Conservation (phyloP, 2,329 filamentous ascomycete species). For the Phaeomoniella chlamydospora region DNA sequence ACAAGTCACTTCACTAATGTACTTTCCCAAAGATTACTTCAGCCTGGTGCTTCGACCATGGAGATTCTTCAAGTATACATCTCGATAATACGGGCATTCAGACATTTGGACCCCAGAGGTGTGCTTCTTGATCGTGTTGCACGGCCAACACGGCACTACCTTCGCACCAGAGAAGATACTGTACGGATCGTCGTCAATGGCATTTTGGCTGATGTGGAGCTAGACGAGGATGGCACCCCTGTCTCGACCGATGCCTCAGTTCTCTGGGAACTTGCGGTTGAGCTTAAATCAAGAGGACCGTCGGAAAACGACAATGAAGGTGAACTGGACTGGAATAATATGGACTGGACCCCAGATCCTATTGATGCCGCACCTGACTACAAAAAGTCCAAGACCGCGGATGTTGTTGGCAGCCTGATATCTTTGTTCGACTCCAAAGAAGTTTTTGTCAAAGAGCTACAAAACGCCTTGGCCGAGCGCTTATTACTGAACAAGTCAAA, state of each 20-base stretch:
- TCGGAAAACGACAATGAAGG: constrained; percentile 30
- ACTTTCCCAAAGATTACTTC: constrained; percentile 39
- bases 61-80: constrained; percentile 56
- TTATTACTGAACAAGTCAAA: constrained; percentile 50
- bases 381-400: constrained; percentile 72
- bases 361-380: constrained; percentile 89
- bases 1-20: constrained; percentile 38
- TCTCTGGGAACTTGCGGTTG: constrained; percentile 37
- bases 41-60: constrained; percentile 50
- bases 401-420: constrained; percentile 83
- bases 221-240: constrained; percentile 17
- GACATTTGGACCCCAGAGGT: constrained; percentile 47
- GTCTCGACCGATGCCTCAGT: constrained; percentile 20
- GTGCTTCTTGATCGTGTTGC: constrained; percentile 54
- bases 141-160: constrained; percentile 47
- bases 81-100: constrained; percentile 50
- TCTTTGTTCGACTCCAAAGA: constrained; percentile 80
- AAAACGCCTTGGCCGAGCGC: constrained; percentile 74
- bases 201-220: constrained; percentile 39
- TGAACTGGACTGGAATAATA: constrained; percentile 78
- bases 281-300: constrained; percentile 29
- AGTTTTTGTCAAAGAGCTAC: constrained; percentile 86
- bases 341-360: constrained; percentile 85
- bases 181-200: constrained; percentile 51
- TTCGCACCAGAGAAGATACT: constrained; percentile 51